Base-by-base conservation (phyloP, 164 flowering plant genomes). In the Aristolochia californica region DNA sequence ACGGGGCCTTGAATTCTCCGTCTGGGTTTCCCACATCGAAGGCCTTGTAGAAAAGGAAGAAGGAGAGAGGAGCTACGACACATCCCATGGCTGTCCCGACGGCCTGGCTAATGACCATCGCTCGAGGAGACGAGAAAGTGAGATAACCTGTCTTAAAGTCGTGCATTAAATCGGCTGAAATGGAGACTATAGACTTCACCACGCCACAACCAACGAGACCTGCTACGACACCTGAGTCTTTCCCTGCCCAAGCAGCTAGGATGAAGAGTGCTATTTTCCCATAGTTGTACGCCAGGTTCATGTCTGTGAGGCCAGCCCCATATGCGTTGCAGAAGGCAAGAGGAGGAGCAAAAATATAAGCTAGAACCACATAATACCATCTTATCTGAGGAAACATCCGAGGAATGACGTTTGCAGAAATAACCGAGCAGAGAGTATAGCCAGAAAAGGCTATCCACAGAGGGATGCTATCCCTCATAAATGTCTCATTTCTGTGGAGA, bases 281-380 rank as follows among this genome's bases (percentile, higher is more conserved):
- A 54, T 89, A 91, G 60, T 85, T 89, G 54, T 78, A 83, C 15
- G 88, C 84, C 97, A 91, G 82, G 76, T 87, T 87, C 84, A 85
- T 84, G 73, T 91, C 95, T 0, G 98, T 91, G 2, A 91, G 73
- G 45, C 97, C 97, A 18, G 95, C 79, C 11, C 98, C 98, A 56
- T 88, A 91, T 14, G 98, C 98, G 67, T 91, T 91, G 78, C 98
- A 88, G 77, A 91, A 91, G 69, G 87, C 72, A 8, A 91, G 81
- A 54, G 78, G 67, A 1, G 97, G 98, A 24, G 98, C 96, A 20
- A 88, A 63, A 15, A 82, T 60, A 69, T 91, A 91, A 23, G 88
- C 90, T 30, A 79, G 70, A 18, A 81, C 69, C n/a, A 88, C 74
- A 49, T 67, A 87, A 72, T 88, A 85, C 98, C 98, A 91, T 66